These are phyloP conservation scores for Tolypocladium amazonense DNA, from an alignment of 2,329 filamentous ascomycete species.

Conservation along the genomic window DNA sequence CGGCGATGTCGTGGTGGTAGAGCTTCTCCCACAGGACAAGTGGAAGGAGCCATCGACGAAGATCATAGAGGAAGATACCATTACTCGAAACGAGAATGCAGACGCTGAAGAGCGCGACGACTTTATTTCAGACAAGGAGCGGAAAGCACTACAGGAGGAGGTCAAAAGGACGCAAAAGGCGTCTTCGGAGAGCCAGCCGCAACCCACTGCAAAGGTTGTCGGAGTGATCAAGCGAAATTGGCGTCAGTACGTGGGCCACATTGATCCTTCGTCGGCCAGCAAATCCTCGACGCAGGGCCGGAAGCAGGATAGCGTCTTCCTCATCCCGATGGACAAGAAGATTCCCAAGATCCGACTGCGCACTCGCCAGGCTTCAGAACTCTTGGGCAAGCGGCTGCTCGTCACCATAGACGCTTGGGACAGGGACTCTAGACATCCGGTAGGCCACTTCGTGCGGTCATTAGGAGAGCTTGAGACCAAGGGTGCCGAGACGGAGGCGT, in stretches of 20 bases:
- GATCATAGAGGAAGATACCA: slow-evolving; percentile 84
- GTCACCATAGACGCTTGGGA: slow-evolving; percentile 96
- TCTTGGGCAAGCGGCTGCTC: slow-evolving; percentile 82
- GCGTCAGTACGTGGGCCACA: slow-evolving; percentile 94
- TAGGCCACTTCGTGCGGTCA: slow-evolving; percentile 88
- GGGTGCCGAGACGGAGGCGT: slow-evolving; percentile 91
- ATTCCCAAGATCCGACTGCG: slow-evolving; percentile 92
- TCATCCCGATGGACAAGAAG: slow-evolving; percentile 96
- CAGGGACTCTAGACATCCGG: slow-evolving; percentile 80
- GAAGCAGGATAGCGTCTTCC: slow-evolving; percentile 84
- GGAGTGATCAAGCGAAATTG: slow-evolving; percentile 93
- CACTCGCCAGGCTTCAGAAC: slow-evolving; percentile 78
- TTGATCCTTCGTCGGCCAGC: slow-evolving; percentile 77
- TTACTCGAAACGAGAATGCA: slow-evolving; percentile 89
- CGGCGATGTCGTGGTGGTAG: slow-evolving; percentile 85
- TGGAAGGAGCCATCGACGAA: slow-evolving; percentile 96
- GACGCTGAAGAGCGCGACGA: slow-evolving; percentile 68
- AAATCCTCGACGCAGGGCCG: slow-evolving; percentile 64
- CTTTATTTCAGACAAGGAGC: slow-evolving; percentile 81
- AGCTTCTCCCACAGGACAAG: slow-evolving; percentile 85
- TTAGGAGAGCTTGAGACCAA: slow-evolving; percentile 92
- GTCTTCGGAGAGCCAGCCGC: slow-evolving; percentile 63
- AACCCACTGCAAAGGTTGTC: slow-evolving; percentile 86
- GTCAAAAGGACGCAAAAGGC: slow-evolving; percentile 77
- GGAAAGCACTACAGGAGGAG: slow-evolving; percentile 79